Base-by-base conservation (phyloP, 116 monocot genomes). In the Iris pallida region DNA sequence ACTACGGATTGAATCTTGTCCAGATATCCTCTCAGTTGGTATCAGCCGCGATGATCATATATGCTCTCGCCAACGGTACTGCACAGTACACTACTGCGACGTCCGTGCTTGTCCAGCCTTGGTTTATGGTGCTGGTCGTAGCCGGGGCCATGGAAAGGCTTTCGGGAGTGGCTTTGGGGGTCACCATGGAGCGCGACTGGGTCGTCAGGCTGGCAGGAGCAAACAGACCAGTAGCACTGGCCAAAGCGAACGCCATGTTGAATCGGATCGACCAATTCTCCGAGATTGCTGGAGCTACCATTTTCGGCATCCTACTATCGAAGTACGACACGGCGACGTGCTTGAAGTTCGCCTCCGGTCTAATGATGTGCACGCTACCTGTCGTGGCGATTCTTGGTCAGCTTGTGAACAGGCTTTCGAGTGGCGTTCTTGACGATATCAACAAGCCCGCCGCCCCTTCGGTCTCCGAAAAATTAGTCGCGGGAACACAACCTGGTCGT, bases 151-250 rank as follows among this genome's bases (percentile, higher is more conserved):
- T 84, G 42, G 90, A 91, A 62, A 86, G 87, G 19, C 74, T 87
- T 30, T 76, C 84, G 53, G 87, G 87, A 2, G 73, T 84, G 65
- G 81, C 84, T 57, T 58, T 91, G 53, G 90, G 90, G 57, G 87
- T 91, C 52, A 78, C 84, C 18, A 72, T 87, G 71, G 90, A 87
- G 71, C 83, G 90, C 62, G 90, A 91, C 55, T 91, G 90, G 90
- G 30, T 11, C 69, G 41, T 79, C 68, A 84, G 87, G 90, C 66
- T 91, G 73, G 90, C 83, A 79, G 90, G 90, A 53, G 48, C 79
- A 62, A 78, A 84, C 46, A 75, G 90, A 64, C 77, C 84, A 15
- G 66, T 91, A 52, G 87, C 90, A 48, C 76, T 87, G 42, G 87
- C 90, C 45, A 79, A 91, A 78, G 87, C 90, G 42, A 91, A 91